A percentile compares a stretch with the other conserved stretches of the same genome.
These are phyloP conservation scores for Calonectria crousiana DNA, from an alignment of 2,329 filamentous ascomycete genomes.

Conservation along the genomic window DNA sequence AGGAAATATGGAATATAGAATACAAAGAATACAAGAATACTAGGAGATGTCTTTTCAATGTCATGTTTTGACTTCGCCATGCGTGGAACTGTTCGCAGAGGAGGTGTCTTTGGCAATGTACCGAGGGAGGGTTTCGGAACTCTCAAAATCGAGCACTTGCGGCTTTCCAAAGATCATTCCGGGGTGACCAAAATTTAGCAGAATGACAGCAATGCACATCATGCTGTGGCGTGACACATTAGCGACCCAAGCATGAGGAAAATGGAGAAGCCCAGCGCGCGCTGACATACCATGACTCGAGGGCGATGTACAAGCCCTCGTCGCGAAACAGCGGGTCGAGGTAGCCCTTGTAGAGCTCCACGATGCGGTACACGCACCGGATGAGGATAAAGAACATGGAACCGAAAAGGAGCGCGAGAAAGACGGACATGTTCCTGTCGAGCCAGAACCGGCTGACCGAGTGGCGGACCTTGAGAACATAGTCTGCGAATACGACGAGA, in stretches of 20 bases:
- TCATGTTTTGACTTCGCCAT: not conserved
- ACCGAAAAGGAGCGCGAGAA: not conserved
- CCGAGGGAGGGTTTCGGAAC: not conserved
- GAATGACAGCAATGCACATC: not conserved
- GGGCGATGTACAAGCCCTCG: not conserved
- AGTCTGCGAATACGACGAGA: constrained; percentile 55
- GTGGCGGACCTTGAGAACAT: constrained; percentile 49
- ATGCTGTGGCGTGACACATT: not conserved
- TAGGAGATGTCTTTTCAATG: not conserved
- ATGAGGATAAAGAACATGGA: not conserved
- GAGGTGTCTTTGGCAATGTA: not conserved
- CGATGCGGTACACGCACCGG: not conserved
- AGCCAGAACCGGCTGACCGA: constrained; percentile 46
- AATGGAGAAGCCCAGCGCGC: not conserved
- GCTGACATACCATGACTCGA: not conserved
- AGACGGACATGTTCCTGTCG: constrained; percentile 49
- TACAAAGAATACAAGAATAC: not conserved
- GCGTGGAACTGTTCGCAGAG: not conserved
- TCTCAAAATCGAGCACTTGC: not conserved
- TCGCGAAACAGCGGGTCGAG: not conserved
- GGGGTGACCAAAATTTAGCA: not conserved
- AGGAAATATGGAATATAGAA: not conserved
- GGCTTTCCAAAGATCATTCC: not conserved
- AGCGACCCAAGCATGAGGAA: not conserved
- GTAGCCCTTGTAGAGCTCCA: not conserved